Evolutionary conservation across 805 yeast species (phyloP), one percentile per base, ranked within the genome.

Genomic region (Wickerhamiella vanderwaltii): DNA sequence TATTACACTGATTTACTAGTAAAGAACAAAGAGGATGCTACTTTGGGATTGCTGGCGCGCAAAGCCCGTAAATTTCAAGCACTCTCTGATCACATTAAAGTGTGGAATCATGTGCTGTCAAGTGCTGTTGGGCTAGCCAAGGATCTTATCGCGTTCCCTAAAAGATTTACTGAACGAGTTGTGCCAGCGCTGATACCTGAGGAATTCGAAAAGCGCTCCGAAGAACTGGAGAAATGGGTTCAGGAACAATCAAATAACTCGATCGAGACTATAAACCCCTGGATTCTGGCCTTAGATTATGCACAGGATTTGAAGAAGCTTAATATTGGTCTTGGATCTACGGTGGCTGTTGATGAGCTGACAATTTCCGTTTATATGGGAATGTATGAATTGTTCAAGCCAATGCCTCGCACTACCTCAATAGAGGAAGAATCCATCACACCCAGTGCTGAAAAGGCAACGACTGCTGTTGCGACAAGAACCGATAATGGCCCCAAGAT

Each of bases 291-390:
- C 5, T 40, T 56, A 16, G 55, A 52, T 30, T 53, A 46, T 33
- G 53, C 55, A 0, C 46, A 69, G 12, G 87, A 79, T 38, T 66
- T 81, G 51, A 67, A 83, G 47, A 71, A 79, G 45, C 67, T 79
- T 60, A 83, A 85, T 46, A 81, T 79, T 55, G 93, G 93, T 0
- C 78, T 77, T 56, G 88, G 86, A 0, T 75, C 91, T 2, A 80
- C 91, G 0, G 56, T 58, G 1, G 74, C 84, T 0, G 71, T 81
- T 42, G 94, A 83, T 57, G 91, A 83, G 47, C 71, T 83, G 0
- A 73, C 73, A 46, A 75, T 77, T 26, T 69, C 78, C 6, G 55
- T 79, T 0, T 84, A 68, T 51, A 58, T 83, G 52, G 65, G 63
- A 41, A 54, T 79, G 6, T 79, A 37, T 18, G 24, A 34, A 43